Base-by-base conservation (phyloP, 495 filamentous ascomycete genomes). In the Xylaria intraflava region DNA sequence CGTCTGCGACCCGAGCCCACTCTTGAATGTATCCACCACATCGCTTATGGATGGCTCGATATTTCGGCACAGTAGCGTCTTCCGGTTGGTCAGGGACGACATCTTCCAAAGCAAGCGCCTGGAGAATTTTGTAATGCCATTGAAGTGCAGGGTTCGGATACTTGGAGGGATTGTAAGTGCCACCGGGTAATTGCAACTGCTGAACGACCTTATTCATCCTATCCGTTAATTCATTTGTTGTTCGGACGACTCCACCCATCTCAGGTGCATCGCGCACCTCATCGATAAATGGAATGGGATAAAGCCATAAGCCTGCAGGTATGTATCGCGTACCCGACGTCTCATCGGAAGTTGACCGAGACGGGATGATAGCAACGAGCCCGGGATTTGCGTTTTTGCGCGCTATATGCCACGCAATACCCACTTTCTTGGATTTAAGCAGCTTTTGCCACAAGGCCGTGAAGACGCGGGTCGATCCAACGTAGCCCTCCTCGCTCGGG, bases 81-180 rank as follows among this genome's bases (percentile, higher is more conserved):
- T 92, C 84, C 1, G 84, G 78, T 41, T 79, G 73, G 24, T 87
- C 85, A 0, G 94, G 94, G 17, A 91, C 66, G 44, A 96, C 93
- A 64, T 99, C 94, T 27, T 95, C 90, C 11, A 99, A 69, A 1
- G 94, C 94, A 41, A 95, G 78, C 5, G 88, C 89, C 67, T 99
- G 94, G 3, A 99, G 73, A 38, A 97, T 92, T 41, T 84, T 85
- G 71, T 97, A 99, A 69, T 96, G 91, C 94, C 94, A 99, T 75
- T 99, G 94, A 47, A 99, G 79, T 1, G 86, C 80, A 57, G 94
- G 93, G 59, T 99, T 99, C 0, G 94, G 89, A 62, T 97, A 97
- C 65, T 87, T 92, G 2, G 72, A 67, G 14, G 92, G 90, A 52
- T 90, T 84, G 62, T 95, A 99, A 2, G 74, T 65, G 1, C 81